Base-by-base conservation (phyloP, 164 flowering plant species). In the Taxillus chinensis region DNA sequence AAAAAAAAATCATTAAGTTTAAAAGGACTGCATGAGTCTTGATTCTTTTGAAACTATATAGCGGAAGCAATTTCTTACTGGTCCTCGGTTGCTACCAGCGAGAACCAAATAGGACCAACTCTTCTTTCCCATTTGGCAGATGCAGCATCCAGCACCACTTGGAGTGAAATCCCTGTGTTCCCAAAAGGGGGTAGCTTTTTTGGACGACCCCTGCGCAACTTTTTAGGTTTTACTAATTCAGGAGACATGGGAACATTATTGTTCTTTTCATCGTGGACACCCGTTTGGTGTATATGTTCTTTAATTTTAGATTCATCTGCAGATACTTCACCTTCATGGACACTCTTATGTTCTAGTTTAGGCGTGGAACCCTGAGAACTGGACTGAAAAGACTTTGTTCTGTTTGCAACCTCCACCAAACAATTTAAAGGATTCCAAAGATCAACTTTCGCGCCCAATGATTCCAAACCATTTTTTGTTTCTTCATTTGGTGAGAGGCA, bases 401-500 rank as follows among this genome's bases (percentile, higher is more conserved):
- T 79, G 66, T 83, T 90, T 61, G 99, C 99, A 64, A 82, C 95
- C 72, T 93, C 97, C 62, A 93, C 87, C 56, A 90, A 81, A 76
- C 85, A 83, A 68, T 85, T 90, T 56, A 93, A 79, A 42, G 98
- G 96, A 42, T 89, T 92, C 97, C 96, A 90, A 3, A 82, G 76
- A 74, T 88, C 96, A 50, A 68, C 79, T 76, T 93, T 86, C 15
- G 78, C 82, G n/a, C 73, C 82, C 78, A 74, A 66, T 16, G 68
- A 49, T 39, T 77, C 85, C 48, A 58, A 65, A 45, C 73, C 79
- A 71, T 73, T 77, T 52, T 79, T 85, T 13, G 67, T 61, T 64
- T 71, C 79, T 64, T 78, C 70, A 58, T 56, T 70, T 39, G 80
- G 74, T 46, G 42, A 63, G 51, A 70, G 70, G 41, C 69, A 69